Evolutionary conservation across 345 rosid species (phyloP), one percentile per base, ranked within the genome.

Genomic region (Eucalyptus marginata): DNA sequence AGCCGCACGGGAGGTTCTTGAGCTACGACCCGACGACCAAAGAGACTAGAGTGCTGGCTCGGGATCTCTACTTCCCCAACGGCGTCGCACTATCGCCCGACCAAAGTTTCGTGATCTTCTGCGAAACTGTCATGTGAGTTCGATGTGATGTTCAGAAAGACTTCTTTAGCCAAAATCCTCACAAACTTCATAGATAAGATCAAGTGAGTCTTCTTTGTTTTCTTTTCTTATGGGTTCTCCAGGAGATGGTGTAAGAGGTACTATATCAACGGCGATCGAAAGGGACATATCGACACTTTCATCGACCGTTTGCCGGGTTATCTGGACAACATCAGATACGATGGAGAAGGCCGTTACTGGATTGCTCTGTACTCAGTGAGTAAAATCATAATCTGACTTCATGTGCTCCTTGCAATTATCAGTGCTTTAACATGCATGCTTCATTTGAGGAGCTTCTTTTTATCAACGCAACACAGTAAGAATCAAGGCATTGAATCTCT

Each of bases 291-390:
- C 6, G 97, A 95, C 80, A 91, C 88, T 13, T 96, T 96, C 51
- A 81, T 93, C 4, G 93, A 95, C 44, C 66, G 89, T 54, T 88
- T 96, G 92, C 96, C 97, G 0, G 97, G 99, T 12, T 16, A 90
- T 62, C 98, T 98, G 10, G 99, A 96, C 91, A 97, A 97, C 90
- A 93, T 97, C 44, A 95, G 90, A 76, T 95, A 94, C 27, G 96
- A 95, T 49, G 95, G 95, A 40, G 91, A 95, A 16, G 99, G 98
- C 7, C 95, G 93, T 83, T 96, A 93, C 88, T 97, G 96, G 98
- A 94, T 96, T 88, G 99, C 94, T 50, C 94, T 97, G 20, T 94
- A 95, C 91, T 93, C 96, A 9, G 93, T 98, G 6, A 96, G 96
- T 88, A 99, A 98, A 97, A 62, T 79, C 95, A 66, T 33, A 20